These are phyloP conservation scores for Penicillium sp. DNA, from an alignment of 2,329 filamentous ascomycete species.

Conservation along the genomic window DNA sequence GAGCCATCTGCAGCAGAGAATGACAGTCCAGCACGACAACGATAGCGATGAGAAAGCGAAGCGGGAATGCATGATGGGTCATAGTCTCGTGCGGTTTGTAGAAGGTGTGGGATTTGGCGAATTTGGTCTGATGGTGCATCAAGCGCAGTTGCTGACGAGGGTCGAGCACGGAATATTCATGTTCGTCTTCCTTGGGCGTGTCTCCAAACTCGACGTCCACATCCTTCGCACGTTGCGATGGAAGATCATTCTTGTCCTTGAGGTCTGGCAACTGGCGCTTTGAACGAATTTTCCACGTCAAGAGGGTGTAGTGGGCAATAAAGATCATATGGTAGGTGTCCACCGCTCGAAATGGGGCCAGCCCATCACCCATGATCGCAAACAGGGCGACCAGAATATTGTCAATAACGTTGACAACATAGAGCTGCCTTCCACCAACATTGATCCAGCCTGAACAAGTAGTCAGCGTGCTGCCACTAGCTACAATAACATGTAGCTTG, in stretches of 20 bases:
- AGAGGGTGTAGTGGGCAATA: conserved; percentile 68
- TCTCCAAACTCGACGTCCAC: conserved; percentile 47
- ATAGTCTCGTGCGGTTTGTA: conserved; percentile 85
- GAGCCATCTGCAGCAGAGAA: conserved; percentile 73
- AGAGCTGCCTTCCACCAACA: conserved; percentile 68
- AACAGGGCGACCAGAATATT: conserved; percentile 69
- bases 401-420: conserved; percentile 67
- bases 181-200: conserved; percentile 46
- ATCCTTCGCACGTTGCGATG: conserved; percentile 45
- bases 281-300: conserved; percentile 64
- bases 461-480: not conserved
- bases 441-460: conserved; percentile 68
- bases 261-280: conserved; percentile 61
- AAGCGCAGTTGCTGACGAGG: conserved; percentile 65
- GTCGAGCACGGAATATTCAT: conserved; percentile 62
- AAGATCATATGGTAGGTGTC: conserved; percentile 88
- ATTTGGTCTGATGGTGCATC: conserved; percentile 73
- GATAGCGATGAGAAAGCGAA: conserved; percentile 69
- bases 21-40: conserved; percentile 78
- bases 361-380: conserved; percentile 66
- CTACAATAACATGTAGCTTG: not conserved
- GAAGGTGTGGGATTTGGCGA: conserved; percentile 79
- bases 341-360: conserved; percentile 70
- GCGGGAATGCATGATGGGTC: conserved; percentile 76
- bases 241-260: conserved; percentile 67